Base-by-base conservation (phyloP, 768 basidiomycete genomes). In the Thelephora aurantiotincta region DNA sequence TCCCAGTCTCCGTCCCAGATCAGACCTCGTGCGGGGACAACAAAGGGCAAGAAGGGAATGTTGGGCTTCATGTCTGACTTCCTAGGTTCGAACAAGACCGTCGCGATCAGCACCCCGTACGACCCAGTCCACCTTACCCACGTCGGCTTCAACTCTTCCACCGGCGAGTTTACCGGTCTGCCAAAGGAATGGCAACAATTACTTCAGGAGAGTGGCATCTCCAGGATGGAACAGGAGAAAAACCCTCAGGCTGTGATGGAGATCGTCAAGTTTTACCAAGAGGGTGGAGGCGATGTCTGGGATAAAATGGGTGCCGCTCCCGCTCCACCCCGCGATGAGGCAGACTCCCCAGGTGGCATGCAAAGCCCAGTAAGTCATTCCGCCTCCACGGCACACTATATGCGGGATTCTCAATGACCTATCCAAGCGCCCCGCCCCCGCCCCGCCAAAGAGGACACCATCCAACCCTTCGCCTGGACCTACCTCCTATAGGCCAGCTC, bases 201-300 rank as follows among this genome's bases (percentile, higher is more conserved):
- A 2, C 65, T 97, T 38, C 85, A 86, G 62, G 90, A 94, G 60
- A 86, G 82, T 52, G 96, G 96, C 47, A 97, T 98, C 60, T 92
- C 90, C 35, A 78, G 85, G 56, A 73, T 69, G 19, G 92, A 99
- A 65, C 96, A 99, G 68, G 93, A 96, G 65, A 91, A 88, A 70
- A 93, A 98, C 59, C 96, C 96, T 0, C 85, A 96, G 65, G 91
- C 91, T 5, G 91, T 98, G 51, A 92, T 93, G 79, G 96, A 97
- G 59, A 94, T 98, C 52, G 94, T 99, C 63, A 92, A 93, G 58
- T 97, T 98, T 66, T 98, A 96, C 63, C 94, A 98, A 58, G 87
- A 92, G 63, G 78, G 83, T 33, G 75, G 77, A 50, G 81, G 81
- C 30, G 60, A 59, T 35, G 80, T 79, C 30, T 91, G 86, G 87